A percentile compares a stretch with the other conserved stretches of the same genome.
phyloP scores from a whole-genome alignment of 2,329 filamentous ascomycete species.

The Claviceps citrina region DNA sequence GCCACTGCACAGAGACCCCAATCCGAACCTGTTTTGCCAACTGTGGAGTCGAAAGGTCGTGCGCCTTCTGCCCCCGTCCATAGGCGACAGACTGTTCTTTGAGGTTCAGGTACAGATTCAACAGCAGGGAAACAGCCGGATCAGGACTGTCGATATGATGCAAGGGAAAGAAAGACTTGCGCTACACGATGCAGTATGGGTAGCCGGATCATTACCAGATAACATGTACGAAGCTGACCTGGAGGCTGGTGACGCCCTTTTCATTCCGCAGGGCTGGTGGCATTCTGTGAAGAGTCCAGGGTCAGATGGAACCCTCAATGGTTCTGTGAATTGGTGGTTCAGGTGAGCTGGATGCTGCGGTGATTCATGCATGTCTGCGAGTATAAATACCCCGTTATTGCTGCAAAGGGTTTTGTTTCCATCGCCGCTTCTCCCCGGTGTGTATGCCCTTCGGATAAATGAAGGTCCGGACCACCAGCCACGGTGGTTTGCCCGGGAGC shows the following conservation, averaged over 20 bases:
- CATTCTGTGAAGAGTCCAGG: constrained; percentile 27
- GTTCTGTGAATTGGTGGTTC: constrained; percentile 32
- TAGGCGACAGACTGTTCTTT: constrained; percentile 50
- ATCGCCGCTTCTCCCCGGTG: too few species aligned
- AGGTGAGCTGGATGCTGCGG: constrained; percentile 13
- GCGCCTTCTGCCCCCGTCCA: constrained; percentile 49
- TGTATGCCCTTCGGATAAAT: too few species aligned
- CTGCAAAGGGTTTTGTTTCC: background rate
- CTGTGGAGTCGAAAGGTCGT: constrained; percentile 57
- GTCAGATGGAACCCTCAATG: constrained; percentile 22
- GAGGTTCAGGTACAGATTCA: constrained; percentile 28
- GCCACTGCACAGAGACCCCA: constrained; percentile 81
- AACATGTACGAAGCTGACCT: constrained; percentile 39
- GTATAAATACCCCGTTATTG: background rate
- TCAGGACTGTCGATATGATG: constrained; percentile 88
- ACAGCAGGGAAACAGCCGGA: constrained; percentile 25
- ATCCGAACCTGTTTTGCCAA: constrained; percentile 85
- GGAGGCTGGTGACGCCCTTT: constrained; percentile 31
- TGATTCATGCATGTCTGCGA: background rate
- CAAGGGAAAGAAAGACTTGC: constrained; percentile 51
- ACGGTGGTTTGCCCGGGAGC: too few species aligned
- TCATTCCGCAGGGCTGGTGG: constrained; percentile 31
- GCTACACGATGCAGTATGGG: constrained; percentile 61
- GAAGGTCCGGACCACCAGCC: too few species aligned
- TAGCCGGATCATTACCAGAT: constrained; percentile 12